Evolutionary conservation across 768 basidiomycete genomes (phyloP), one percentile per base, ranked within the genome.

Genomic region (Hebeloma cylindrosporum): DNA sequence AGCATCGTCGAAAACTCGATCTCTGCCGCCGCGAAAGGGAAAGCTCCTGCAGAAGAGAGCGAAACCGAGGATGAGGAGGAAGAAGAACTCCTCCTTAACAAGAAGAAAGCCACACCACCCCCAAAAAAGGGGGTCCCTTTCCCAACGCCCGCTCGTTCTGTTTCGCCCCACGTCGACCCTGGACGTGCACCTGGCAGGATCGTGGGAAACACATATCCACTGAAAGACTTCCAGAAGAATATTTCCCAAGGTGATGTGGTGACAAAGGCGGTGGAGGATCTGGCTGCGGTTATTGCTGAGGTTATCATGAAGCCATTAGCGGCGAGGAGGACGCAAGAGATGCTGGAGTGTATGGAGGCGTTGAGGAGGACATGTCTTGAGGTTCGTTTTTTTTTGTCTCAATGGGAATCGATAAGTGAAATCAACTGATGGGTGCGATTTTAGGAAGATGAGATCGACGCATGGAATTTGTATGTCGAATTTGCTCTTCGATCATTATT

Each of bases 261-360:
- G 28, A 80, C 77, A 10, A 92, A 94, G 65, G 91, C 90, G 0
- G 85, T 92, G 6, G 82, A 86, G 54, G 93, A 93, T 62, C 64
- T 94, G 35, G 80, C 74, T 9, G 72, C 62, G 11, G 83, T 93
- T 7, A 78, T 93, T 33, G 70, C 71, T 46, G 85, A 91, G 59
- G 76, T 92, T 31, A 72, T 87, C 7, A 61, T 77, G 51, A 72
- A 72, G 20, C 88, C 88, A 27, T 95, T 94, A 65, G 77, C 87
- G 29, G 68, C 64, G 27, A 74, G 80, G 53, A 75, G 91, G 48
- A 74, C 73, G 27, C 70, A 71, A 11, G 86, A 92, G 62, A 75
- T 93, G 68, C 35, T 90, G 20, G 79, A 85, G 29, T 93, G 89
- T 61, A 68, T 95, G 75, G 64, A 68, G 50, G 73, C 60, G 29